Evolutionary conservation across 148 eudicot species (phyloP), one percentile per base, ranked within the genome.

Genomic region (Agrostemma githago): DNA sequence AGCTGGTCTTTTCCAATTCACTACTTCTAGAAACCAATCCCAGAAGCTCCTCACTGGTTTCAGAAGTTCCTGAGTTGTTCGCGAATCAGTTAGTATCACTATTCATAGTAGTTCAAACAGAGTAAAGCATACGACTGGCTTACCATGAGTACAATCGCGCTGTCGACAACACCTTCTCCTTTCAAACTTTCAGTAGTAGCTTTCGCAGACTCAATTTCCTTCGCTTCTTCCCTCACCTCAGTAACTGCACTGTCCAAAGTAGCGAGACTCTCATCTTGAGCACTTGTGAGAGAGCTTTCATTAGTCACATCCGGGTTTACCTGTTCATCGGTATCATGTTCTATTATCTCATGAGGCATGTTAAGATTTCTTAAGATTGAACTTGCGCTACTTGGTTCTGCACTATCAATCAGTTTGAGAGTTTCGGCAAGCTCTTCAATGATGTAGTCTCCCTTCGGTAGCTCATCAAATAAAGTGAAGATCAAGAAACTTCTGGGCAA

Each of bases 381-480:
- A 82, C 88, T 90, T 17, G 96, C 94, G 68, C 91, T 88, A 66
- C 97, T 90, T 0, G 89, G 86, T 42, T 89, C 83, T 20, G 82
- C 86, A 6, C 70, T 61, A 51, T 79, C 77, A 46, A 79, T 44
- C 69, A 82, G 80, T 71, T 82, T 87, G 59, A 95, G 66, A 66
- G 85, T 83, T 76, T 80, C 88, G 4, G 96, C 92, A 44, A 95
- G 94, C 81, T 90, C 94, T 78, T 92, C 87, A 11, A 92, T 74
- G 8, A 95, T 89, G 69, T 79, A 85, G 60, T 92, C 97, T 64
- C 99, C 99, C 79, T 90, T 95, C 37, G 99, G 97, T 0, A 95
- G 81, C 77, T 90, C 97, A 41, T 88, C 91, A 19, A 86, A 84
- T 70, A 95, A 78, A 2, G 90, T 84, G 9, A 92, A 92, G 61